Base-by-base conservation (phyloP, 2,329 filamentous ascomycete species). In the Albophoma yamanashiensis region DNA sequence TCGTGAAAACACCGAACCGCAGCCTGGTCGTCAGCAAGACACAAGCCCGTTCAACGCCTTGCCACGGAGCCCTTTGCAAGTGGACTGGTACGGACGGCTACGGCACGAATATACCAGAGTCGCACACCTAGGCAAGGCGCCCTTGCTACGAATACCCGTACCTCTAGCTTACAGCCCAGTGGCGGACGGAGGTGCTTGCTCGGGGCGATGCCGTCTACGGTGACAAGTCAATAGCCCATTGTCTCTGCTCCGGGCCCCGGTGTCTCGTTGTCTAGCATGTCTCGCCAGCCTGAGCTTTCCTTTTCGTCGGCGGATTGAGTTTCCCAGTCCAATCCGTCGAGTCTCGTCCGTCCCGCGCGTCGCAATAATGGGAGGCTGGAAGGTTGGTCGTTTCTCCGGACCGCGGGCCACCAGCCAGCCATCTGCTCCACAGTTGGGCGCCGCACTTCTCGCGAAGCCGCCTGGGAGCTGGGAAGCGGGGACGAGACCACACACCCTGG, bases 341-440 rank as follows among this genome's bases (percentile, higher is more conserved):
- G 55, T 43, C 38, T 43, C 15, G 20, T 34, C 27, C 20, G 55
- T 34, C 55, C 22, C 17, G 50, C 17, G 50, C 27, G 27, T 36
- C 47, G 50, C 38, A 43, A 57, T 57, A 31, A 31, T 34, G 55
- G 55, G 55, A 57, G 55, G 55, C 55, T 57, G 55, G 55, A 40
- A 42, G 39, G 39, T 57, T 42, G 40, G 40, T 56, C 39, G 55
- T 42, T 56, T 42, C 38, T 15, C 55, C 55, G 34, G 27, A 25
- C 22, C 36, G 55, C 55, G 38, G 55, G 38, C 38, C 55, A 43
- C 55, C 38, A 56, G 55, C 55, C 55, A 56, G 55, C 55, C 38
- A 56, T 56, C 25, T 22, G 53, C 31, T 50, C 58, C 58, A 57
- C 58, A 56, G 42, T 52, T 52, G 58, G 58, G 53, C 58, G 40